Conservation (phyloP, 2,329 filamentous ascomycete species). For the Cadophora sp. region DNA sequence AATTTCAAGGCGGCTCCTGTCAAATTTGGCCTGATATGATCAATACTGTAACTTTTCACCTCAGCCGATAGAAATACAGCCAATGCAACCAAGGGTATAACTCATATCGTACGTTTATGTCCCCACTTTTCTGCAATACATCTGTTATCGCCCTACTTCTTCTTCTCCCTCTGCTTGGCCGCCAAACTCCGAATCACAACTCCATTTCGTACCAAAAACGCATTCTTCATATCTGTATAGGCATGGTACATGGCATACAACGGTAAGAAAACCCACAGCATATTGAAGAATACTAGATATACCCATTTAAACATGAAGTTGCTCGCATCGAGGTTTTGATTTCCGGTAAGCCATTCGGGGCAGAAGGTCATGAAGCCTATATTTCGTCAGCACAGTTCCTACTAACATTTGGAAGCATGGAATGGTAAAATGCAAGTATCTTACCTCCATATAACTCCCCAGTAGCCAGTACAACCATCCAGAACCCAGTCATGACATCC, state of each 20-base stretch:
- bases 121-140: neutral
- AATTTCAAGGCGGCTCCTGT: too few relatives aligned
- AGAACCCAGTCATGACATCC: constrained; percentile 61
- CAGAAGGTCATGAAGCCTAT: constrained; percentile 74
- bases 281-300: constrained; percentile 73
- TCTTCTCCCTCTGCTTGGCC: constrained; percentile 41
- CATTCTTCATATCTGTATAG: constrained; percentile 60
- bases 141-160: neutral
- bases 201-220: constrained; percentile 53
- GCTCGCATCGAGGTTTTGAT: constrained; percentile 66
- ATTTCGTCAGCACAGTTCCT: neutral
- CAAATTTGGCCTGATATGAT: too few relatives aligned
- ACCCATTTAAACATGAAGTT: constrained; percentile 70
- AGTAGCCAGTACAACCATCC: constrained; percentile 70
- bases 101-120: neutral
- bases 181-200: constrained; percentile 39
- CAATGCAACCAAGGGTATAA: neutral
- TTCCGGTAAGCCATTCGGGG: constrained; percentile 71
- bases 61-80: too few relatives aligned
- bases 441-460: constrained; percentile 70
- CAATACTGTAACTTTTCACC: too few relatives aligned
- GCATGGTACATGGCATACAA: constrained; percentile 64
- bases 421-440: constrained; percentile 28
- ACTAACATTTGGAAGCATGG: neutral
- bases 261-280: constrained; percentile 70